phyloP scores from a whole-genome alignment of 2,329 filamentous ascomycete genomes.

The Fusarium marasasianum region DNA sequence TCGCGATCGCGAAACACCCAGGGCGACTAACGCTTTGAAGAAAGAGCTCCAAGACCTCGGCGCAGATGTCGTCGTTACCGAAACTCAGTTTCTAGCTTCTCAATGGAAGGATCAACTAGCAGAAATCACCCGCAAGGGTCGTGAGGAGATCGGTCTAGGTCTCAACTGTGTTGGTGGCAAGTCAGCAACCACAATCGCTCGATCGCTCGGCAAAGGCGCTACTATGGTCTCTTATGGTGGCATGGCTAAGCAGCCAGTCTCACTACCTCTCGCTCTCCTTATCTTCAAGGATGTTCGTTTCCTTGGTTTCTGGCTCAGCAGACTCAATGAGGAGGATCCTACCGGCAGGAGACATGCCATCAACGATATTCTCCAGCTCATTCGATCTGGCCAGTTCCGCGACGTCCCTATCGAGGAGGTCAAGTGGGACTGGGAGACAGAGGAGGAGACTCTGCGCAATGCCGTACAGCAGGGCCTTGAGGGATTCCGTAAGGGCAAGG shows the following conservation, averaged over 20 bases:
- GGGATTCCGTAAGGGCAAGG: conserved; percentile 88
- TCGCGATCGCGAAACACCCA: conserved; percentile 72
- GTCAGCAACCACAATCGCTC: conserved; percentile 80
- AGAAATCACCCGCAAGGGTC: conserved; percentile 75
- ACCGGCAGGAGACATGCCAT: conserved; percentile 81
- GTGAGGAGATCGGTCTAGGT: conserved; percentile 78
- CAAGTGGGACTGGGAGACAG: conserved; percentile 84
- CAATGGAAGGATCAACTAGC: conserved; percentile 70
- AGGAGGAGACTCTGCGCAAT: conserved; percentile 71
- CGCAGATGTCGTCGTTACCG: conserved; percentile 65
- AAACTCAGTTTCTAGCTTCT: conserved; percentile 62
- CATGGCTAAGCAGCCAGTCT: conserved; percentile 89
- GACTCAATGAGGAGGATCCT: conserved; percentile 82
- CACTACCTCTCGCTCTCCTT: conserved; percentile 81
- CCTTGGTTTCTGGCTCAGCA: conserved; percentile 93
- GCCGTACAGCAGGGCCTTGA: conserved; percentile 85
- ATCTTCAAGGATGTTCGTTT: conserved; percentile 95
- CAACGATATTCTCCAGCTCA: conserved; percentile 82
- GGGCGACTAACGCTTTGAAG: conserved; percentile 69
- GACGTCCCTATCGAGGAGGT: conserved; percentile 86
- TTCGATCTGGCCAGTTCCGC: conserved; percentile 78
- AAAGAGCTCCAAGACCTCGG: conserved; percentile 64
- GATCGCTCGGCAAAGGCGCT: conserved; percentile 73
- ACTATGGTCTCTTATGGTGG: conserved; percentile 94
- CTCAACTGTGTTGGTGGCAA: conserved; percentile 96